These are phyloP conservation scores for Globisporangium abappressorium DNA, from an alignment of 352 stramenopile genomes.

Conservation along the genomic window DNA sequence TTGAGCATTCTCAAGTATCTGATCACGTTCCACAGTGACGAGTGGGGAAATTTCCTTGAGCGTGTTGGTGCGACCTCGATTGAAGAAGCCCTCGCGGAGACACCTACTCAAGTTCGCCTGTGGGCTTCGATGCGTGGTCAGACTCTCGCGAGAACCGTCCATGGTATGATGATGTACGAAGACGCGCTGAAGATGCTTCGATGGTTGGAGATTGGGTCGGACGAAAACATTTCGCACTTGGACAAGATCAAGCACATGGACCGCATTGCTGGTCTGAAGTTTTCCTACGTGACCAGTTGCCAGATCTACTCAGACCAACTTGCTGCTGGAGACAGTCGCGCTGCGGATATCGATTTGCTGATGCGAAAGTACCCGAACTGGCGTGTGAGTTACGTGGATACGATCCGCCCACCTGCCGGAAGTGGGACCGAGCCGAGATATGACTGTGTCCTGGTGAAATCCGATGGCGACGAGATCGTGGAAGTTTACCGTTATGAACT, in stretches of 20 bases:
- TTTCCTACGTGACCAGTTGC: constrained; percentile 88
- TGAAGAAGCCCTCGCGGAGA: constrained; percentile 77
- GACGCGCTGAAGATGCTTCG: constrained; percentile 87
- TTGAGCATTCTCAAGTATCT: constrained; percentile 89
- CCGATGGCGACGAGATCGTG: constrained; percentile 81
- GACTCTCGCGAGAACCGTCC: constrained; percentile 81
- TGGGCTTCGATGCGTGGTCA: constrained; percentile 88
- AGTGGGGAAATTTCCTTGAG: constrained; percentile 88
- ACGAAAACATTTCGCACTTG: constrained; percentile 79
- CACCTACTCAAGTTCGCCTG: constrained; percentile 77
- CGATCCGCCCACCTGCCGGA: constrained; percentile 62
- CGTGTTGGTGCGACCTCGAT: constrained; percentile 72
- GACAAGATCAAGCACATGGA: constrained; percentile 91
- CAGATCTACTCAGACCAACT: constrained; percentile 88
- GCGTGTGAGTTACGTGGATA: constrained; percentile 89
- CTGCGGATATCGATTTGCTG: constrained; percentile 96
- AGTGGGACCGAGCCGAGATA: constrained; percentile 68
- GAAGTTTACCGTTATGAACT: constrained; percentile 87
- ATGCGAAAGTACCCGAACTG: constrained; percentile 96
- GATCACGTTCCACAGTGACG: constrained; percentile 84
- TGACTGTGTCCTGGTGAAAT: constrained; percentile 82
- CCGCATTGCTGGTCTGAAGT: constrained; percentile 83
- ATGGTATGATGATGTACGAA: constrained; percentile 91
- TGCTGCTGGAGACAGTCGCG: constrained; percentile 58
- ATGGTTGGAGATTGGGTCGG: constrained; percentile 86